These are phyloP conservation scores for Colletotrichum caudatum DNA, from an alignment of 2,329 filamentous ascomycete genomes.

Conservation along the genomic window DNA sequence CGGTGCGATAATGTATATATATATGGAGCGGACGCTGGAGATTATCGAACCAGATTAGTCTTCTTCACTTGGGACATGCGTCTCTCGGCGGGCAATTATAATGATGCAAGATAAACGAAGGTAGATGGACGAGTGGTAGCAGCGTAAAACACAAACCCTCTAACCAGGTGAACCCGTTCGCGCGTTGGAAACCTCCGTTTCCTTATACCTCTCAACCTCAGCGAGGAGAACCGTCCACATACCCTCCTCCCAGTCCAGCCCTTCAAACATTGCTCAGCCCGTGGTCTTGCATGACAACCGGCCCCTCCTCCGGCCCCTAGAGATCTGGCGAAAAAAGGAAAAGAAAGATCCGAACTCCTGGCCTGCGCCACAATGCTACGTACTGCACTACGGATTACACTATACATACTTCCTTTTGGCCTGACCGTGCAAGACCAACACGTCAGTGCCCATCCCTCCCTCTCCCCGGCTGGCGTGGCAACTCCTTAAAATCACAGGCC, in stretches of 20 bases:
- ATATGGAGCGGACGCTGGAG: neutral
- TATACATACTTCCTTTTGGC: neutral
- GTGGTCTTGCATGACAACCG: slow-evolving; percentile 21
- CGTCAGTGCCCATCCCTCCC: neutral
- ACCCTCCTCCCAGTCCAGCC: neutral
- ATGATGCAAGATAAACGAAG: neutral
- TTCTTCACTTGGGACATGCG: neutral
- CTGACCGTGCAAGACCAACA: neutral
- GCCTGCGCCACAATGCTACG: slow-evolving; percentile 8
- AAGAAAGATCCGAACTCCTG: slow-evolving; percentile 1
- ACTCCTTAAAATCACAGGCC: neutral
- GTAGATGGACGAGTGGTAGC: neutral
- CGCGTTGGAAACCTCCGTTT: slow-evolving; percentile 13
- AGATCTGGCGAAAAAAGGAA: neutral
- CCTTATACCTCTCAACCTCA: slow-evolving; percentile 14
- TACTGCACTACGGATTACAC: no score
- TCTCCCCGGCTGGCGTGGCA: neutral
- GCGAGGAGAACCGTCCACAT: neutral
- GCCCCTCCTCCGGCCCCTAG: slow-evolving; percentile 1
- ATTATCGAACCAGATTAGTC: neutral
- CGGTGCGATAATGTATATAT: neutral
- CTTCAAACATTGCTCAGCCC: slow-evolving; percentile 17
- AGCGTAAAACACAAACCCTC: slow-evolving; percentile 1
- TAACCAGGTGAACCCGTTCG: no score
- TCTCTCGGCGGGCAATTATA: neutral